Evolutionary conservation across 2,329 filamentous ascomycete genomes (phyloP).

Genomic region (Microsporum canis): DNA sequence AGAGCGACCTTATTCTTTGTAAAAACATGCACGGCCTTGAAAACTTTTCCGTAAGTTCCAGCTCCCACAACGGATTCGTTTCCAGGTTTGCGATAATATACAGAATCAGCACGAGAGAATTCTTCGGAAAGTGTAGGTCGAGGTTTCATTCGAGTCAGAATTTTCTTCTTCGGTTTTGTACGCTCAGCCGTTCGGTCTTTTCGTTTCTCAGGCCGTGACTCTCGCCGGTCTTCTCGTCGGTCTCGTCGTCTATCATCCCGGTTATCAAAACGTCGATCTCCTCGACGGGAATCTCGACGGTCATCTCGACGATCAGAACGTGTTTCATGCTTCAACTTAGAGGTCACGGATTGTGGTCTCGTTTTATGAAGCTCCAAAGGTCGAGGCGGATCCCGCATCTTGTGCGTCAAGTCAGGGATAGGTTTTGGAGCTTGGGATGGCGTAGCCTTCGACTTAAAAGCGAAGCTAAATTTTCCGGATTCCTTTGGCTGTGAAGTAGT

Average conservation of each 20-base stretch:
- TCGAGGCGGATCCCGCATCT: conserved; percentile 35
- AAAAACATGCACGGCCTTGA: conserved; percentile 71
- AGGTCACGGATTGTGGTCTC: conserved; percentile 24
- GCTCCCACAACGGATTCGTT: conserved; percentile 95
- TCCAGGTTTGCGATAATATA: conserved; percentile 91
- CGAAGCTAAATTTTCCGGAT: conserved; percentile 76
- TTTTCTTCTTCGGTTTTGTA: conserved; percentile 46
- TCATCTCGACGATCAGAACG: conserved; percentile 35
- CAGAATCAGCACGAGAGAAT: conserved; percentile 67
- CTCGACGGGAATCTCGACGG: conserved; percentile 26
- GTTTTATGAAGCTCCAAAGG: conserved; percentile 28
- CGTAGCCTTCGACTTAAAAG: conserved; percentile 68
- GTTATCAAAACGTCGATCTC: conserved; percentile 32
- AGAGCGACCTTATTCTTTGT: conserved; percentile 71
- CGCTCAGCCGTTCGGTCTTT: conserved; percentile 38
- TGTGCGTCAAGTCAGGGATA: conserved; percentile 39
- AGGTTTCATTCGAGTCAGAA: conserved; percentile 58
- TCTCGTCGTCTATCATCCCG: conserved; percentile 29
- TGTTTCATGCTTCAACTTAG: conserved; percentile 32
- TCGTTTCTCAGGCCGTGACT: conserved; percentile 33
- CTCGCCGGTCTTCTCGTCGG: conserved; percentile 14
- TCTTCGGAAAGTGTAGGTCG: conserved; percentile 61
- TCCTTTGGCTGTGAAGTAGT: conserved; percentile 43
- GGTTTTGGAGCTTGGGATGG: conserved; percentile 43
- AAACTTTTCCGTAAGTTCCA: conserved; percentile 93